Evolutionary conservation across 2,329 filamentous ascomycete species (phyloP), one percentile per base, ranked within the genome.

Genomic region (Ophiostoma populinum): DNA sequence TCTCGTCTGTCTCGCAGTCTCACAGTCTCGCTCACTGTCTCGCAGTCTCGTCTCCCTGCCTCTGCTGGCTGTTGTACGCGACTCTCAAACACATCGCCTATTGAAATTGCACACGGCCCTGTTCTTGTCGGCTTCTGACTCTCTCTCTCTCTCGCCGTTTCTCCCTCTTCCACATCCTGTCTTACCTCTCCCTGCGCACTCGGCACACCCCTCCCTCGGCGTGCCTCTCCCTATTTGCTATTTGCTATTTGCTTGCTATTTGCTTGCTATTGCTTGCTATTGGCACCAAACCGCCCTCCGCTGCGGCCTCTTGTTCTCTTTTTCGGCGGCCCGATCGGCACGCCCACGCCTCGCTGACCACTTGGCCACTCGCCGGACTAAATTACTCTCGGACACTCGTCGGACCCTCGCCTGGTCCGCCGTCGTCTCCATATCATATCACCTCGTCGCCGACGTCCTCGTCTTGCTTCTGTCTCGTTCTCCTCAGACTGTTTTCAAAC

Each of bases 61-160:
- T n/a, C n/a, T n/a, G n/a, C n/a, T n/a, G n/a, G n/a, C n/a, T n/a
- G n/a, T n/a, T n/a, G n/a, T n/a, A n/a, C n/a, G n/a, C n/a, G n/a
- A n/a, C 15, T 32, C 18, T 9, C 16, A 13, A 21, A 19, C 30
- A 32, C 30, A 32, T 32, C 30, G 30, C 30, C 30, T 32, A 32
- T 32, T 32, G 30, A 32, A 32, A 32, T 32, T 32, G 30, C 30
- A n/a, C n/a, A n/a, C n/a, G n/a, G n/a, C n/a, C n/a, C n/a, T n/a
- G n/a, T n/a, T n/a, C n/a, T n/a, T n/a, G n/a, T n/a, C n/a, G n/a
- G n/a, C n/a, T n/a, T n/a, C n/a, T n/a, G n/a, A n/a, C n/a, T n/a
- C 30, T 32, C n/a, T 32, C 30, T 32, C 24, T 19, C 15, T 21
- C 13, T 33, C 32, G 18, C 20, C n/a, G 16, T 29, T 24, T 18